Percentiles rank a stretch among this genome's conserved stretches.
Conservation (phyloP, 306 rosid species). For the Quercus wislizeni region DNA sequence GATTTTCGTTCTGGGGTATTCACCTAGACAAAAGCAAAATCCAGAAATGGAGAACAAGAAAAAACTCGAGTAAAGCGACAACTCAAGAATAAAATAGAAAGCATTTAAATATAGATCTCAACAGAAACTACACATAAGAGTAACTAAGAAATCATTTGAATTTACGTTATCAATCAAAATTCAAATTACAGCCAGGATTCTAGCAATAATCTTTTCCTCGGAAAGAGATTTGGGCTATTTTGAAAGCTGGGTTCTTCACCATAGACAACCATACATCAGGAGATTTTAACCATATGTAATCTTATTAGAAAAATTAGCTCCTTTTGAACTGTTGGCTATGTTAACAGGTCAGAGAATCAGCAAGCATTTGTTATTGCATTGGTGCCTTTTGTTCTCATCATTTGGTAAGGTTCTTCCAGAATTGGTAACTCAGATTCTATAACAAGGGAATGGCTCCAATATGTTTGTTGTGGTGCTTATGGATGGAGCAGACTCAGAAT, state of each 20-base stretch:
- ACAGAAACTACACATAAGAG: not conserved
- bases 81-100: not conserved
- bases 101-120: not conserved
- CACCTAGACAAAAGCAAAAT: constrained; percentile 30
- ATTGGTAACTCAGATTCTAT: no score
- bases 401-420: not conserved
- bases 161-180: not conserved
- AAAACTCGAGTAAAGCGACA: not conserved
- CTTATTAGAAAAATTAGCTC: not conserved
- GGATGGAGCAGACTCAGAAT: not conserved
- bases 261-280: not conserved
- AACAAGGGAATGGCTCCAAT: no score
- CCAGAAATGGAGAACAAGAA: not conserved
- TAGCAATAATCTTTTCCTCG: not conserved
- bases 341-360: not conserved
- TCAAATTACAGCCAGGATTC: not conserved
- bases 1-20: constrained; percentile 21
- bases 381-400: not conserved
- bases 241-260: not conserved
- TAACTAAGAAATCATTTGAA: not conserved
- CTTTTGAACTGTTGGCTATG: not conserved
- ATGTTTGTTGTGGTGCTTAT: not conserved
- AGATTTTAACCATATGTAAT: not conserved
- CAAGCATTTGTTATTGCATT: not conserved
- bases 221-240: not conserved